These are phyloP conservation scores for Solanum appendiculatum DNA, from an alignment of 257 asterid genomes.

Conservation along the genomic window DNA sequence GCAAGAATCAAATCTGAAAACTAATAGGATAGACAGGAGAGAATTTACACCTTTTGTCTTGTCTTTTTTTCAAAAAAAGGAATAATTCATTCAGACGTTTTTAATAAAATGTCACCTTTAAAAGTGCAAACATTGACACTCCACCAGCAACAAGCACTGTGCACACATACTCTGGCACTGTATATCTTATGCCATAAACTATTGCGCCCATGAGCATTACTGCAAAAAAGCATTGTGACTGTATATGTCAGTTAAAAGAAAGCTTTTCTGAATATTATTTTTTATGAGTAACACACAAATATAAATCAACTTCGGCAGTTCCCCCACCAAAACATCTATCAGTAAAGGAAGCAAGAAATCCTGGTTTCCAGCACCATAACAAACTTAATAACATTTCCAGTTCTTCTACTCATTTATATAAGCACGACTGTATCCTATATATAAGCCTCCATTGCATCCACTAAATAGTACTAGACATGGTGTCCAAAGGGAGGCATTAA, in stretches of 20 bases:
- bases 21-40: not conserved
- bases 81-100: not conserved
- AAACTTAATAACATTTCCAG: not conserved
- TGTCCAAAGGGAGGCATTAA: not conserved
- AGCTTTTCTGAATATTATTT: not conserved
- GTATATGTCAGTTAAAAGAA: not conserved
- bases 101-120: constrained; percentile 39
- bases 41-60: not conserved
- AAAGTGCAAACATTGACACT: constrained; percentile 84
- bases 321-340: not conserved
- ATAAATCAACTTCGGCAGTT: not conserved
- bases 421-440: not conserved
- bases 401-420: not conserved
- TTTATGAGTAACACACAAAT: not conserved
- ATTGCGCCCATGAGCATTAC: constrained; percentile 97
- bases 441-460: not conserved
- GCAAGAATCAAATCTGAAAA: not conserved
- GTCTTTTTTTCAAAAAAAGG: not conserved
- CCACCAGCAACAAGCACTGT: constrained; percentile 97
- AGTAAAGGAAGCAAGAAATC: not conserved
- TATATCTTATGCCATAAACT: constrained; percentile 83
- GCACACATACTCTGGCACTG: constrained; percentile 85
- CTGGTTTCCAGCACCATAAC: not conserved
- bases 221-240: constrained; percentile 22
- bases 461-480: not conserved